A percentile compares a stretch with the other conserved stretches of the same genome.
Conservation (phyloP, 1,139 yeast species). For the Hyphopichia buzzinii region DNA sequence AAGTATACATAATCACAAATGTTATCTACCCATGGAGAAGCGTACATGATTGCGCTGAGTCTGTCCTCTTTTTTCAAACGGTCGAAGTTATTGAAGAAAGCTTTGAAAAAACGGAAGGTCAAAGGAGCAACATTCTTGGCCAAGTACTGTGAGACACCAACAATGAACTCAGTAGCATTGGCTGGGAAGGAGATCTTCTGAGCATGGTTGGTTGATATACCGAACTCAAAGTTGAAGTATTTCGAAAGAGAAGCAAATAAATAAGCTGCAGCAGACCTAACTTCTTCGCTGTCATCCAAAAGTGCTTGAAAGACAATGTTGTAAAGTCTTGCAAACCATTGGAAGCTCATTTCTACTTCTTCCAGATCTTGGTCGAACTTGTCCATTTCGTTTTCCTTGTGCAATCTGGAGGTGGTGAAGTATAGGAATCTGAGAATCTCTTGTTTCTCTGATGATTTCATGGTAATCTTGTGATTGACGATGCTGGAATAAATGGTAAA, state of each 20-base stretch:
- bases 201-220: constrained; percentile 55
- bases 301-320: constrained; percentile 70
- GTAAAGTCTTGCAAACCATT: constrained; percentile 58
- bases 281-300: constrained; percentile 55
- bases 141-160: constrained; percentile 56
- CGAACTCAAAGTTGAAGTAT: constrained; percentile 61
- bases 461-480: constrained; percentile 40
- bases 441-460: constrained; percentile 58
- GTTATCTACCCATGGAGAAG: constrained; percentile 80
- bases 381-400: constrained; percentile 20
- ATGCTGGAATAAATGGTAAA: constrained; percentile 56
- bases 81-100: constrained; percentile 58
- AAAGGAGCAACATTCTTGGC: constrained; percentile 57
- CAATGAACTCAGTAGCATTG: constrained; percentile 64
- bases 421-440: constrained; percentile 70
- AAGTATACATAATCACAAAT: constrained; percentile 57
- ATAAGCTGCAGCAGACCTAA: constrained; percentile 63
- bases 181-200: constrained; percentile 71
- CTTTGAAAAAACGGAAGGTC: constrained; percentile 60
- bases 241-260: constrained; percentile 63
- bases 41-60: constrained; percentile 48
- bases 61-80: constrained; percentile 34
- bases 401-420: constrained; percentile 57
- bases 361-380: constrained; percentile 5
- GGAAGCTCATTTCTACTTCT: constrained; percentile 14